A percentile compares a stretch with the other conserved stretches of the same genome.
Conservation (phyloP, 106 monocot species). For the Phalaenopsis aphrodite region DNA sequence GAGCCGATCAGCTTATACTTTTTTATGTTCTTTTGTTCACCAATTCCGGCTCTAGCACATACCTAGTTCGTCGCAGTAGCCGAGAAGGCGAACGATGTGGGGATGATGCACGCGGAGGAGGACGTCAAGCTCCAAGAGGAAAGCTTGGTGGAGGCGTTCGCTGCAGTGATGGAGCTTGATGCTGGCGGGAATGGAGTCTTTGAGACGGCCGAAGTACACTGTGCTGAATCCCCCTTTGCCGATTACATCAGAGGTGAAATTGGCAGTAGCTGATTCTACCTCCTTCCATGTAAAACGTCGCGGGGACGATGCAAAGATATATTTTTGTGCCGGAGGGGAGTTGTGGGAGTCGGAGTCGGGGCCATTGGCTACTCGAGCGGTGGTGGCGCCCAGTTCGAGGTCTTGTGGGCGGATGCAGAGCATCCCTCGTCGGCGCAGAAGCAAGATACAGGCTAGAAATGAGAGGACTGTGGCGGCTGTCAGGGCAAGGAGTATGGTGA, state of each 20-base stretch:
- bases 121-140: conserved; percentile 57
- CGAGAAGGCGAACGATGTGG: conserved; percentile 57
- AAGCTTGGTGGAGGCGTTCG: conserved; percentile 52
- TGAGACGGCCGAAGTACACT: conserved; percentile 30
- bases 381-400: background rate
- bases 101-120: conserved; percentile 43
- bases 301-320: background rate
- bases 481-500: background rate
- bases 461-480: background rate
- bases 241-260: conserved; percentile 24
- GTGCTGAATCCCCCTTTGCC: conserved; percentile 53
- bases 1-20: background rate
- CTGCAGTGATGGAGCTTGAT: conserved; percentile 53
- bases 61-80: conserved; percentile 73
- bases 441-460: background rate
- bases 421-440: background rate
- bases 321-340: background rate
- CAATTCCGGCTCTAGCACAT: background rate
- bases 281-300: background rate
- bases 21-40: no score
- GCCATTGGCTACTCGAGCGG: background rate
- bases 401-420: background rate
- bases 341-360: background rate
- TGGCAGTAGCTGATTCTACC: background rate
- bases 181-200: conserved; percentile 17